Conservation (phyloP, 139 green algal species). For the Parachlorella kessleri region DNA sequence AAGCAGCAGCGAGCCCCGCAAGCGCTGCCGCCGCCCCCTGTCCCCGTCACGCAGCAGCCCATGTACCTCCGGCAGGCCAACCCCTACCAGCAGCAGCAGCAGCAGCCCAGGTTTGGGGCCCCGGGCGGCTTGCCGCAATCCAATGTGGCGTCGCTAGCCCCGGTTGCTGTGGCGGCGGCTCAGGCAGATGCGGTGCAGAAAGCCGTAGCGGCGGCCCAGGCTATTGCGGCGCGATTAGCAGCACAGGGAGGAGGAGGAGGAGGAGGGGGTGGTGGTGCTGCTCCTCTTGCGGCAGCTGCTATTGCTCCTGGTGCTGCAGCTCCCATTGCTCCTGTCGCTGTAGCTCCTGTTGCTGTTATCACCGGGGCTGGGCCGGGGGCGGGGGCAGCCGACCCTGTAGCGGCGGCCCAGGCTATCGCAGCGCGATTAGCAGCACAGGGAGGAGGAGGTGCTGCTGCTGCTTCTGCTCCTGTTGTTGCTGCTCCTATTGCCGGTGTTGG, state of each 20-base stretch:
- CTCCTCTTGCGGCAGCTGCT: too few relatives aligned
- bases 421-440: not conserved
- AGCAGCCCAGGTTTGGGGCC: not conserved
- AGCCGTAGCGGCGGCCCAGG: constrained; percentile 1
- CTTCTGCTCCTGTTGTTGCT: too few relatives aligned
- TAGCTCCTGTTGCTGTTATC: too few relatives aligned
- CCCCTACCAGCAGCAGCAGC: not conserved
- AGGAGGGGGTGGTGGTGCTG: too few relatives aligned
- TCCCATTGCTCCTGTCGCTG: too few relatives aligned
- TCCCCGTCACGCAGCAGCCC: constrained; percentile 61
- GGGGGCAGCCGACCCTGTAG: not conserved
- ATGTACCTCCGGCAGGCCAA: constrained; percentile 59
- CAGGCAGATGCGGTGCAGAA: not conserved
- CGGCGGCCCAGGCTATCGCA: not conserved
- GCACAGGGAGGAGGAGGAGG: too few relatives aligned
- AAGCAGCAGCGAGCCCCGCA: constrained; percentile 33
- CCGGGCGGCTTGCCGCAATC: constrained; percentile 11
- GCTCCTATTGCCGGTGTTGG: too few relatives aligned
- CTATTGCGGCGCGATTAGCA: constrained; percentile 14
- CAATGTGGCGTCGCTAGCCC: constrained; percentile 27
- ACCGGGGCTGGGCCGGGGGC: too few relatives aligned
- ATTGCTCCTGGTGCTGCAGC: too few relatives aligned
- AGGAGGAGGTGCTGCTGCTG: too few relatives aligned
- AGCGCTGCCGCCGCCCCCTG: constrained; percentile 46
- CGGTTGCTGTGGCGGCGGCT: too few relatives aligned